Evolutionary conservation across 352 stramenopile genomes (phyloP), one percentile per base, ranked within the genome.

Genomic region (Globisporangium nunn): DNA sequence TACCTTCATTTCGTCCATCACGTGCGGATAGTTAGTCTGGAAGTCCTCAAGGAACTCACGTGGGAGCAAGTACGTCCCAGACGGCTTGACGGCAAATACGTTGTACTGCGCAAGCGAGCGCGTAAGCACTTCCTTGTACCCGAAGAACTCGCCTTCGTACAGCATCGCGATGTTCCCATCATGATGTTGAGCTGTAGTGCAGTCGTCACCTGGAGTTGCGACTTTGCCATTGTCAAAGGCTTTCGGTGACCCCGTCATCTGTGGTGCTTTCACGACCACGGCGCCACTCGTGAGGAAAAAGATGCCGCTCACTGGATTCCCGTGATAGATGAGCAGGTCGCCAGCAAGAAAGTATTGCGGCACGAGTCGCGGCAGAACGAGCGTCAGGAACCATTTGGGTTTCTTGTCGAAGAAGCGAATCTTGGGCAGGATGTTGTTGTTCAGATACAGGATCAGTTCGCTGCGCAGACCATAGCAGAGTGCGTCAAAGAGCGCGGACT

Each of bases 321-420:
- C 69, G 18, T 88, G 68, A 50, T 88, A 89, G 28, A 91, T 87
- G 6, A 89, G 40, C 49, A 91, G 66, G 50, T 91, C 81, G 2
- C 81, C 73, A 28, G 80, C 60, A 3, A 88, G 56, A 40, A 81
- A 91, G 60, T 74, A 91, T 52, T 91, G 81, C 3, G 81, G 81
- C 8, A 86, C 67, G 3, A 91, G 63, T 23, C 77, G 66, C 23
- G 78, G 81, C 12, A 91, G 57, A 12, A 91, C 56, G 17, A 91
- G 60, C 14, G 81, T 86, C 15, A 91, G 58, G 56, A 91, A 91
- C 81, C 81, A 91, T 43, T 91, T 91, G 4, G 81, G 81, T 30
- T 91, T 91, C 53, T 91, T 91, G 52, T 91, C 81, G 31, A 91
- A 91, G 56, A 91, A 89, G 0, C 81, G 74, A 6, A 89, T 74